A percentile compares a stretch with the other conserved stretches of the same genome.
phyloP scores from a whole-genome alignment of 2,329 filamentous ascomycete genomes.

The Aspergillus aculeatus region DNA sequence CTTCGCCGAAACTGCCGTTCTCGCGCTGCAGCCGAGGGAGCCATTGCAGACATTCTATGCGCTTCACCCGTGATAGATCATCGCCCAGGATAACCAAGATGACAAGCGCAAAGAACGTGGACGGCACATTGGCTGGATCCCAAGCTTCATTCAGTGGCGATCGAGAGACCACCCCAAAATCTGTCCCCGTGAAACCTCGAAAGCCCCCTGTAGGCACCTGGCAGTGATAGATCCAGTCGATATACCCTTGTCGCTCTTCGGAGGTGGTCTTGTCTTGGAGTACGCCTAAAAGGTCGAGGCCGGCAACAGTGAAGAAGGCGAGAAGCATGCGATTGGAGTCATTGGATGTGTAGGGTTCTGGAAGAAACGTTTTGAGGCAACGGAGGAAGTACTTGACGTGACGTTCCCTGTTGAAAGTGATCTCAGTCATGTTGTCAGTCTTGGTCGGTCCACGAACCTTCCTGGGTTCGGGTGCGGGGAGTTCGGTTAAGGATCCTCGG shows the following conservation, averaged over 20 bases:
- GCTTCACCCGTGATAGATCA: constrained; percentile 64
- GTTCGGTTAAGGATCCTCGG: neutral
- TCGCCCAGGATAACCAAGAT: constrained; percentile 67
- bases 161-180: constrained; percentile 49
- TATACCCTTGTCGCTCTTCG: constrained; percentile 56
- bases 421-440: constrained; percentile 26
- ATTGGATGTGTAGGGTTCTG: constrained; percentile 77
- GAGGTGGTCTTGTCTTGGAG: constrained; percentile 55
- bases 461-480: neutral
- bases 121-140: constrained; percentile 80
- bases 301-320: constrained; percentile 83
- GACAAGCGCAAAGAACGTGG: constrained; percentile 84
- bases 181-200: constrained; percentile 73
- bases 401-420: constrained; percentile 50
- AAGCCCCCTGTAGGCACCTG: constrained; percentile 88
- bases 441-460: neutral
- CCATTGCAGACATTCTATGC: constrained; percentile 69
- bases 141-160: constrained; percentile 56
- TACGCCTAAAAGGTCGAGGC: constrained; percentile 74
- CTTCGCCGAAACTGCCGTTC: constrained; percentile 91
- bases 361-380: constrained; percentile 78
- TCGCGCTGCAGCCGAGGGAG: constrained; percentile 70
- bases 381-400: constrained; percentile 93
- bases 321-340: constrained; percentile 90
- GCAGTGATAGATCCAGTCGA: constrained; percentile 78